phyloP scores from a whole-genome alignment of 805 yeast genomes.

The Cyberlindnera samutprakarnensis region DNA sequence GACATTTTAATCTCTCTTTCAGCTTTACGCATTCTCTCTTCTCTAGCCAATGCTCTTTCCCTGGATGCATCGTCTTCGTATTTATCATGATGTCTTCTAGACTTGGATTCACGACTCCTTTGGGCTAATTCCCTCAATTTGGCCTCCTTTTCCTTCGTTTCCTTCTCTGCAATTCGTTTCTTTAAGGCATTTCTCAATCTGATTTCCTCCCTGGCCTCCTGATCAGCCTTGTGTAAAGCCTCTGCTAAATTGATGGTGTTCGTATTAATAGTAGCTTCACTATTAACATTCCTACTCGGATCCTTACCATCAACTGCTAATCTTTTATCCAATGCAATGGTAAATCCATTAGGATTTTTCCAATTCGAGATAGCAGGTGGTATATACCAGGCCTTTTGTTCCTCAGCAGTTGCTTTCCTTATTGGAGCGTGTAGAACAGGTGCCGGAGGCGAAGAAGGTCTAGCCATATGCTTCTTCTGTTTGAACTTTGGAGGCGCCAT shows the following conservation, averaged over 20 bases:
- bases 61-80: slow-evolving; percentile 18
- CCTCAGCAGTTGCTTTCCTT: slow-evolving; percentile 52
- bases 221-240: slow-evolving; percentile 68
- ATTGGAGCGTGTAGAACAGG: slow-evolving; percentile 51
- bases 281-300: slow-evolving; percentile 23
- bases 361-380: slow-evolving; percentile 92
- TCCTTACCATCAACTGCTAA: slow-evolving; percentile 42
- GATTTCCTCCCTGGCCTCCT: slow-evolving; percentile 49
- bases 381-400: slow-evolving; percentile 74
- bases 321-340: slow-evolving; percentile 74
- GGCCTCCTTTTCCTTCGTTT: slow-evolving; percentile 42
- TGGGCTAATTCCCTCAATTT: slow-evolving; percentile 42
- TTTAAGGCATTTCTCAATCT: slow-evolving; percentile 42
- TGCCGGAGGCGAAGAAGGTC: slow-evolving; percentile 64
- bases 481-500: slow-evolving; percentile 76
- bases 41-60: slow-evolving; percentile 32
- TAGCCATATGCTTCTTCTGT: slow-evolving; percentile 61
- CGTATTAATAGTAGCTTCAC: slow-evolving; percentile 37
- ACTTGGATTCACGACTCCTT: slow-evolving; percentile 37
- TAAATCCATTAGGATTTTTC: slow-evolving; percentile 90
- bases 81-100: slow-evolving; percentile 11
- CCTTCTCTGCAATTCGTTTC: slow-evolving; percentile 41
- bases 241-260: slow-evolving; percentile 56
- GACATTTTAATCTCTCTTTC: slow-evolving; percentile 38
- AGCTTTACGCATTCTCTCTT: slow-evolving; percentile 38